These are phyloP conservation scores for Mrakia hoshinonis DNA, from an alignment of 768 basidiomycete genomes.

Conservation along the genomic window DNA sequence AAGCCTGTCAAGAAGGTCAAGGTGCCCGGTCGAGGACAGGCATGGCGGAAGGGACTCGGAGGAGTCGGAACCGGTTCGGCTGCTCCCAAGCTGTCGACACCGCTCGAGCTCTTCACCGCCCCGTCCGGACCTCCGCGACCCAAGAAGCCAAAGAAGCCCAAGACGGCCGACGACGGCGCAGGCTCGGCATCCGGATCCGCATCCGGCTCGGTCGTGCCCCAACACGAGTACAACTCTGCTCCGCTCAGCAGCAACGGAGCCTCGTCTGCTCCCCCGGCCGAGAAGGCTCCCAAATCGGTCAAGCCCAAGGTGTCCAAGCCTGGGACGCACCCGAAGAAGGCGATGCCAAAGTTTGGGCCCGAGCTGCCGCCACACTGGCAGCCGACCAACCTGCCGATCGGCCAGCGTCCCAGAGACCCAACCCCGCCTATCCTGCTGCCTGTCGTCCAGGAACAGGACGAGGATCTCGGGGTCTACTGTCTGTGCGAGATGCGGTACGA, in stretches of 20 bases:
- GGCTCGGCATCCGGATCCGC: neutral
- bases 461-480: slow-evolving; percentile 71
- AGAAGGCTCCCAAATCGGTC: neutral
- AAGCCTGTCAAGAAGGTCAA: slow-evolving; percentile 6
- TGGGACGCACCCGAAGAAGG: slow-evolving; percentile 9
- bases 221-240: neutral
- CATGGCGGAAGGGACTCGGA: slow-evolving; percentile 18
- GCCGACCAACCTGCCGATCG: neutral
- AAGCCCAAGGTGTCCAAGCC: slow-evolving; percentile 8
- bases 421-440: neutral
- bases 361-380: neutral
- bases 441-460: slow-evolving; percentile 40
- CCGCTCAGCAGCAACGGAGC: neutral
- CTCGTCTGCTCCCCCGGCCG: neutral
- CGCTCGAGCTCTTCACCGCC: slow-evolving; percentile 8
- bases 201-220: no score
- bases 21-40: slow-evolving; percentile 6
- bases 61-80: slow-evolving; percentile 1
- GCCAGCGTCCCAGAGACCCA: neutral
- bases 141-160: slow-evolving; percentile 15
- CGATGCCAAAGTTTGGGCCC: slow-evolving; percentile 10
- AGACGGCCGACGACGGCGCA: neutral
- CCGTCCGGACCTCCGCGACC: slow-evolving; percentile 10
- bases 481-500: slow-evolving; percentile 80
- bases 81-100: slow-evolving; percentile 9